phyloP scores from a whole-genome alignment of 768 basidiomycete species.

The Pulveroboletus sp. region DNA sequence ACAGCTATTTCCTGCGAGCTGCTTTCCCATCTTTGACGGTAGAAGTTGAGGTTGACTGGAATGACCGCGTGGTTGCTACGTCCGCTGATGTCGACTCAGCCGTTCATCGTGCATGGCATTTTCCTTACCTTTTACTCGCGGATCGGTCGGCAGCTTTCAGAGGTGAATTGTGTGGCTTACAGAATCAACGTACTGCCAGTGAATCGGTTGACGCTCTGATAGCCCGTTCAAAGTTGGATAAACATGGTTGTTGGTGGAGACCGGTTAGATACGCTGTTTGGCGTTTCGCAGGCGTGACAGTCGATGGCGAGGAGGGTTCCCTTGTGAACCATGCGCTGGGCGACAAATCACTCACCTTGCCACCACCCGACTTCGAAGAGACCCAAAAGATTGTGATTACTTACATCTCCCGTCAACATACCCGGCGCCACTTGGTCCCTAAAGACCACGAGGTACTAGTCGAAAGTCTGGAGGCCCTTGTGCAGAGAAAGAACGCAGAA shows the following conservation, averaged over 20 bases:
- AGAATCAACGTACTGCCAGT: slow-evolving; percentile 68
- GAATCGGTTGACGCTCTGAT: slow-evolving; percentile 58
- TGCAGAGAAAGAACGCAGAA: slow-evolving; percentile 32
- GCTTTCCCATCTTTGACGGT: slow-evolving; percentile 67
- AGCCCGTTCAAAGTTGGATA: slow-evolving; percentile 30
- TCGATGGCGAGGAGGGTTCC: slow-evolving; percentile 32
- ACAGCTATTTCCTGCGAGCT: slow-evolving; percentile 65
- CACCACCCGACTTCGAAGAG: slow-evolving; percentile 29
- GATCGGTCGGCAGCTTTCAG: slow-evolving; percentile 78
- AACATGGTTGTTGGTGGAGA: slow-evolving; percentile 67
- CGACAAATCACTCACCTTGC: neutral
- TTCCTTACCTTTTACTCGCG: slow-evolving; percentile 62
- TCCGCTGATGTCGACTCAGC: slow-evolving; percentile 19
- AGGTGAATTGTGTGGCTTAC: slow-evolving; percentile 55
- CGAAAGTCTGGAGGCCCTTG: slow-evolving; percentile 46
- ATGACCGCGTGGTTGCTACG: slow-evolving; percentile 46
- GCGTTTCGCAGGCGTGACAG: slow-evolving; percentile 55
- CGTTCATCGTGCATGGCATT: slow-evolving; percentile 55
- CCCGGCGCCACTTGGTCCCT: slow-evolving; percentile 43
- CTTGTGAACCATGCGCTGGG: neutral
- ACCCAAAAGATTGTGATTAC: slow-evolving; percentile 58
- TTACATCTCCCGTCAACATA: slow-evolving; percentile 68
- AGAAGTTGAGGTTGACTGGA: slow-evolving; percentile 69
- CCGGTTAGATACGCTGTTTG: slow-evolving; percentile 62
- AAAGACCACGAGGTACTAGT: slow-evolving; percentile 57